A percentile compares a stretch with the other conserved stretches of the same genome.
Conservation (phyloP, 163 green algal genomes). For the Scenedesmus sp. region DNA sequence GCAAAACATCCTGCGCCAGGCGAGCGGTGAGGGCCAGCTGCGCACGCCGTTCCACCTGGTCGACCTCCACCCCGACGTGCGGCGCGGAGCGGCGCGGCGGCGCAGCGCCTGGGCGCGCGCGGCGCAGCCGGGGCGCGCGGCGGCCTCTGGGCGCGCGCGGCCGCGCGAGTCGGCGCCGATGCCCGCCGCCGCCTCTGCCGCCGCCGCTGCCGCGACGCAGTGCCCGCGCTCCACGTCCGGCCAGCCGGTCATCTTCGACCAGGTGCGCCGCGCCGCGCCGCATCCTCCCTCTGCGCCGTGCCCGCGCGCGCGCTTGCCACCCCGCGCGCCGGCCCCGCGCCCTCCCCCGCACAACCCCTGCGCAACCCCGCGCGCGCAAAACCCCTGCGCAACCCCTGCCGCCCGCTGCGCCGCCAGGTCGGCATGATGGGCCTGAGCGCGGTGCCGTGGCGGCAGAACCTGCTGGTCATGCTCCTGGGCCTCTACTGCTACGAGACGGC, state of each 20-base stretch:
- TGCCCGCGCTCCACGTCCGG: slow-evolving; percentile 35
- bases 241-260: slow-evolving; percentile 60
- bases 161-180: no score
- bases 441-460: slow-evolving; percentile 28
- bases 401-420: no score
- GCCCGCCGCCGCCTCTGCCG: no score
- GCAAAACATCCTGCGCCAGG: slow-evolving; percentile 48
- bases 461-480: slow-evolving; percentile 32
- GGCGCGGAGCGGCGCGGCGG: not conserved
- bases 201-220: no score
- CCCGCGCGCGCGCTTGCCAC: no score
- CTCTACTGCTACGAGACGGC: slow-evolving; percentile 26
- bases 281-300: no score
- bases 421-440: slow-evolving; percentile 13
- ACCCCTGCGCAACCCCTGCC: no score
- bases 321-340: no score
- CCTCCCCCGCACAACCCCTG: not conserved
- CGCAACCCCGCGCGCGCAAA: not conserved
- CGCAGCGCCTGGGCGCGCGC: no score
- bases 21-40: slow-evolving; percentile 44
- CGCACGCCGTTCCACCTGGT: slow-evolving; percentile 66
- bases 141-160: no score
- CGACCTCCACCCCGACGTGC: slow-evolving; percentile 72
- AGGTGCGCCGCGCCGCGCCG: no score
- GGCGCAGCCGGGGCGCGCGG: no score